A percentile compares a stretch with the other conserved stretches of the same genome.
These are phyloP conservation scores for Asparagopsis taxiformis DNA, from an alignment of 31 red algal genomes.

Conservation along the genomic window DNA sequence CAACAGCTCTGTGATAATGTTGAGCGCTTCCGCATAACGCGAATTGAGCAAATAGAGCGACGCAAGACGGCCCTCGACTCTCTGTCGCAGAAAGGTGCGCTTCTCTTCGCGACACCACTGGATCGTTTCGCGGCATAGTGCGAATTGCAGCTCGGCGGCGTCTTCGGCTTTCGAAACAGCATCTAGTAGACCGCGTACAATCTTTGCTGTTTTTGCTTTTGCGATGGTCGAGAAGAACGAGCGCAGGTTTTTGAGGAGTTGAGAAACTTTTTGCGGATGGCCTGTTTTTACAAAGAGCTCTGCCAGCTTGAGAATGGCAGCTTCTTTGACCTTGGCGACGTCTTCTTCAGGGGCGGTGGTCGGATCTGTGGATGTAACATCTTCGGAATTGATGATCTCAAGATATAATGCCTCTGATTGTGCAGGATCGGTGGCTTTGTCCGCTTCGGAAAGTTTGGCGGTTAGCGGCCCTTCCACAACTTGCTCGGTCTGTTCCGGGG, in stretches of 20 bases:
- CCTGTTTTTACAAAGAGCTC: slow-evolving; percentile 52
- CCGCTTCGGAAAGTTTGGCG: slow-evolving; percentile 33
- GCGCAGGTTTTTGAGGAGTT: slow-evolving; percentile 69
- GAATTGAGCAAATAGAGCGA: slow-evolving; percentile 73
- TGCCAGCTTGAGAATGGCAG: slow-evolving; percentile 57
- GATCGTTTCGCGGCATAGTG: slow-evolving; percentile 90
- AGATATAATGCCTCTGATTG: slow-evolving; percentile 47
- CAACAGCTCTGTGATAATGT: slow-evolving; percentile 85
- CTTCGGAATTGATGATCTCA: slow-evolving; percentile 42
- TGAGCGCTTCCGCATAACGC: slow-evolving; percentile 82
- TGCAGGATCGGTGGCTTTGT: slow-evolving; percentile 29
- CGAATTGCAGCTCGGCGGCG: slow-evolving; percentile 73
- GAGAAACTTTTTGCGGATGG: slow-evolving; percentile 53
- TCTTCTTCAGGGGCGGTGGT: slow-evolving; percentile 22
- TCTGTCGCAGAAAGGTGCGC: slow-evolving; percentile 96
- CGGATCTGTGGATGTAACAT: background rate
- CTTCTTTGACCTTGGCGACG: slow-evolving; percentile 60
- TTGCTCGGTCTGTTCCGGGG: background rate
- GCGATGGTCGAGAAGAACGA: slow-evolving; percentile 82
- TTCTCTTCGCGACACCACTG: slow-evolving; percentile 98
- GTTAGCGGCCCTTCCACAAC: slow-evolving; percentile 46
- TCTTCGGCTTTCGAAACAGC: slow-evolving; percentile 63
- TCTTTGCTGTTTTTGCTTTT: slow-evolving; percentile 97
- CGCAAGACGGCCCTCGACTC: slow-evolving; percentile 90
- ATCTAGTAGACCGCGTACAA: slow-evolving; percentile 90